Percentiles rank a stretch among this genome's conserved stretches.
Conservation (phyloP, 148 eudicot species). For the Silene uniflora region DNA sequence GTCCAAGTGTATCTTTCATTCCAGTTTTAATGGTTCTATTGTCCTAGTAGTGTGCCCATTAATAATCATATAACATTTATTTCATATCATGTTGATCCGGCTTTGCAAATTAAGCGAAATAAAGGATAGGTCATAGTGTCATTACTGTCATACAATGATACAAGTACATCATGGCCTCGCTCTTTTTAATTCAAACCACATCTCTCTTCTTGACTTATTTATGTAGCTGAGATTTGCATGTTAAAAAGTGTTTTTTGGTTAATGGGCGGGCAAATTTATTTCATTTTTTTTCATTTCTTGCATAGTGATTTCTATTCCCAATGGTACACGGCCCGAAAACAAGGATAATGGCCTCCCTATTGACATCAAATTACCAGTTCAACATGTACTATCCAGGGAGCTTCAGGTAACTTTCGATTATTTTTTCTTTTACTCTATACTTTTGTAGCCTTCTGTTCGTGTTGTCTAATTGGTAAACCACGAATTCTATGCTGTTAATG, state of each 20-base stretch:
- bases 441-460: not conserved
- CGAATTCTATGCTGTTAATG: constrained; percentile 4
- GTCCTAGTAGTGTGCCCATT: too few relatives aligned
- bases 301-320: constrained; percentile 47
- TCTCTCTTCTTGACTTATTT: too few relatives aligned
- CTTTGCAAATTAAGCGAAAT: too few relatives aligned
- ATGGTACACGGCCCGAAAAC: constrained; percentile 40
- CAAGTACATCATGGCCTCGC: too few relatives aligned
- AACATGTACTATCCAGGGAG: constrained; percentile 70
- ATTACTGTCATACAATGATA: too few relatives aligned
- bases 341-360: constrained; percentile 54
- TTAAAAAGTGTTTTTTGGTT: not conserved
- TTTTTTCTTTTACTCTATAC: not conserved
- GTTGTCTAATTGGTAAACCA: not conserved
- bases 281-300: not conserved
- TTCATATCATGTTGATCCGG: too few relatives aligned
- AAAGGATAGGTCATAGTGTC: too few relatives aligned
- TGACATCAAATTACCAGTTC: constrained; percentile 64
- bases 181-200: too few relatives aligned
- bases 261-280: not conserved
- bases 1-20: too few relatives aligned
- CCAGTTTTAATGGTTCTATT: too few relatives aligned
- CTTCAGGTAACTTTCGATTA: constrained; percentile 48
- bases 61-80: too few relatives aligned
- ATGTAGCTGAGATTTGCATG: not conserved